Base-by-base conservation (phyloP, 805 yeast species). In the Saccharomycopsis sp. region DNA sequence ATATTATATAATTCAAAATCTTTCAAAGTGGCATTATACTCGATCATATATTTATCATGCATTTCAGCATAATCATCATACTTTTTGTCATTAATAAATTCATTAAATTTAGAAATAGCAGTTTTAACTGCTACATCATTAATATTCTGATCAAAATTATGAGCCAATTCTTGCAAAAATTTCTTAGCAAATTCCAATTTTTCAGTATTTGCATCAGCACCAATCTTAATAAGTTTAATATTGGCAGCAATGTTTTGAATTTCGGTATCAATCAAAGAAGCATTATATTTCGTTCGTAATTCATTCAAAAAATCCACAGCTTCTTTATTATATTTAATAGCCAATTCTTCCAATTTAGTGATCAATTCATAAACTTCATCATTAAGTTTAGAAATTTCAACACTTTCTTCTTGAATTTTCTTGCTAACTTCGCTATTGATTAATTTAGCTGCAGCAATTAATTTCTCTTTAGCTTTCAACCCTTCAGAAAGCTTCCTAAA, bases 121-220 rank as follows among this genome's bases (percentile, higher is more conserved):
- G 68, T 72, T 59, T 86, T 86, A 16, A 89, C 96, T 0, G 89
- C 94, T 5, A 78, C 76, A 62, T 89, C 96, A 58, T 89, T 87
- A 64, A 87, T 77, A 55, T 87, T 83, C 39, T 84, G 85, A 54
- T 87, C 85, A 61, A 84, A 88, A n/a, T 74, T 72, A 2, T 66
- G 56, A 6, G 68, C 59, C 62, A 89, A 65, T 4, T 62, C 61
- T 2, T 62, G 59, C 40, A 86, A 57, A 14, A 83, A 68, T 2
- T 50, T 27, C 45, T 70, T 51, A 14, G 48, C 43, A 6, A 23
- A 13, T n/a, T 20, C 37, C 6, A 35, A 14, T 37, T 46, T 49
- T 27, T 46, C 47, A 14, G 24, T 20, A 17, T 47, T 45, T 8
- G 38, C 19, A 20, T 43, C 45, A 33, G 43, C 52, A 14, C 52